Base-by-base conservation (phyloP, 495 filamentous ascomycete species). In the Aspergillus incahuasiensis region DNA sequence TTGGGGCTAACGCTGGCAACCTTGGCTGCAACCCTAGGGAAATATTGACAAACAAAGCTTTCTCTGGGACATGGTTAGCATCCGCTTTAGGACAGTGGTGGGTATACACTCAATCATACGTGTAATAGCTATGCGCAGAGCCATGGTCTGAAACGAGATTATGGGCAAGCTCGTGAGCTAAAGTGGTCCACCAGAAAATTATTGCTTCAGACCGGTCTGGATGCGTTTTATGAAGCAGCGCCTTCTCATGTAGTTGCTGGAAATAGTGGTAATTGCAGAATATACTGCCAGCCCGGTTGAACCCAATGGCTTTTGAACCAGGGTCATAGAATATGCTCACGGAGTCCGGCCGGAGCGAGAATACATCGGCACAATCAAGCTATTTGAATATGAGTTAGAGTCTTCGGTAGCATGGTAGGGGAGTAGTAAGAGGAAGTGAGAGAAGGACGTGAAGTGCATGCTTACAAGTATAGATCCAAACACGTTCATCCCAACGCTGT, bases 261-360 rank as follows among this genome's bases (percentile, higher is more conserved):
- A 91, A 97, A 72, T 89, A 97, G 32, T 89, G 78, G 58, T 91
- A 82, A 63, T 97, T 99, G 78, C 91, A 97, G 76, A 97, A 97
- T 30, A 97, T 81, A 60, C 85, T 87, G 44, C 92, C 91, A 39
- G 79, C 79, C 20, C 77, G 76, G 65, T 97, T 99, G 79, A 99
- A 99, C 0, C 95, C 94, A 56, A 99, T 96, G 1, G 91, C 90
- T 58, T 79, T 80, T 8, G 89, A 86, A 8, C 74, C 71, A 18
- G 86, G 81, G 57, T 96, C 91, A 59, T 90, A 91, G 77, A 91
- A 96, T 56, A 97, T 86, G 66, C 95, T 91, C 41, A 97, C 58
- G 21, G 77, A 75, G 38, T 80, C 72, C 9, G 73, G 66, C 2
- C 76, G 63, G 24, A 96, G 74, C 11, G 79, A 74, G 67, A 95